These are phyloP conservation scores for Plasmopara muralis DNA, from an alignment of 352 stramenopile genomes.

Conservation along the genomic window DNA sequence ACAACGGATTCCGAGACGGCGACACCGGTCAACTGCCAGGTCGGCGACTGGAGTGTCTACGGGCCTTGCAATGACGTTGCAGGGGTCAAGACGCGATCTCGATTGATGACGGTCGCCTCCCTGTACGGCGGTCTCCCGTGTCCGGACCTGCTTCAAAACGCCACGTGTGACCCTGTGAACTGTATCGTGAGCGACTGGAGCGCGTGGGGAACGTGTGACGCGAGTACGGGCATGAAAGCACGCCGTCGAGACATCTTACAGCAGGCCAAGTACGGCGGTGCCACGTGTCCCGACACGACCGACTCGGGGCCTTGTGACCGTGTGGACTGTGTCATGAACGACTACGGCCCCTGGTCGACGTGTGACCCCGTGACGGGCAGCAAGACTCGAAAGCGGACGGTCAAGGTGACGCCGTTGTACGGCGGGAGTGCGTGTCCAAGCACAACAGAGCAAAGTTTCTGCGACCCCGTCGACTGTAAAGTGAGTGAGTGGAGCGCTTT, in stretches of 20 bases:
- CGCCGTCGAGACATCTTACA: slow-evolving; percentile 33
- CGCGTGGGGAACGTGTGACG: slow-evolving; percentile 28
- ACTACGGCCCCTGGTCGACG: slow-evolving; percentile 25
- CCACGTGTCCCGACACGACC: slow-evolving; percentile 19
- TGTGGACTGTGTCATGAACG: slow-evolving; percentile 37
- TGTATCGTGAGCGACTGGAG: slow-evolving; percentile 44
- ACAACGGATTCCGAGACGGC: slow-evolving; percentile 30
- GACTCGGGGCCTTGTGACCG: slow-evolving; percentile 25
- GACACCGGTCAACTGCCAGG: slow-evolving; percentile 40
- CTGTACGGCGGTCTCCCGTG: slow-evolving; percentile 43
- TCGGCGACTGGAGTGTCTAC: slow-evolving; percentile 33
- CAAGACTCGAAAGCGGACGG: slow-evolving; percentile 30
- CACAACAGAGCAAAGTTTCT: slow-evolving; percentile 26
- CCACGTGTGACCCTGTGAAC: slow-evolving; percentile 49
- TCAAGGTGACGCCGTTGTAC: slow-evolving; percentile 27
- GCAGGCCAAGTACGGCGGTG: slow-evolving; percentile 28
- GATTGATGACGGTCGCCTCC: slow-evolving; percentile 27
- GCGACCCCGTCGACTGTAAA: slow-evolving; percentile 39
- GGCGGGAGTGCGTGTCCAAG: slow-evolving; percentile 30
- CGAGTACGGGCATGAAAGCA: slow-evolving; percentile 23
- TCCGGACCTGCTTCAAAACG: slow-evolving; percentile 20
- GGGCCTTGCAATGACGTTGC: slow-evolving; percentile 20
- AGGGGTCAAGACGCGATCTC: slow-evolving; percentile 25
- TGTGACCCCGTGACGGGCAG: slow-evolving; percentile 23
- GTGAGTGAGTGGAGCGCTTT: slow-evolving; percentile 36